These are phyloP conservation scores for Papiliotrema fonsecae DNA, from an alignment of 1,284 basidiomycete species.

Conservation along the genomic window DNA sequence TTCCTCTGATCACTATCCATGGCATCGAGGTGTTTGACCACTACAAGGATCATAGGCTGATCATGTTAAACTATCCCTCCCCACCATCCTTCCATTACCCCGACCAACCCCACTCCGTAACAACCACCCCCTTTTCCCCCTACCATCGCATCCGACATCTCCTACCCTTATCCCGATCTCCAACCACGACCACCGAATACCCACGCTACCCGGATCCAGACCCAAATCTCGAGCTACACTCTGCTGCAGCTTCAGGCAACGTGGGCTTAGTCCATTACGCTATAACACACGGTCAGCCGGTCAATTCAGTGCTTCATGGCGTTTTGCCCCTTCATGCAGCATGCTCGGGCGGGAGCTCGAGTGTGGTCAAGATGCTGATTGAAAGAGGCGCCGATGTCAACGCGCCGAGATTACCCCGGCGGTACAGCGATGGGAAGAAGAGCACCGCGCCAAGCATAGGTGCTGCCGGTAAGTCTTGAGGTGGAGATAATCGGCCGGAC, in stretches of 20 bases:
- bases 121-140: not conserved
- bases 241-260: conserved; percentile 82
- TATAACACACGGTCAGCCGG: conserved; percentile 83
- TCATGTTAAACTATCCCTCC: not conserved
- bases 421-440: conserved; percentile 62
- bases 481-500: not conserved
- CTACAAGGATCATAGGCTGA: too few species aligned
- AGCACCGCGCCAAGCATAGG: conserved; percentile 60
- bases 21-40: too few species aligned
- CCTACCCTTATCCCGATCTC: not conserved
- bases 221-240: conserved; percentile 78
- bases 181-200: not conserved
- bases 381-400: conserved; percentile 90
- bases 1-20: too few species aligned
- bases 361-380: conserved; percentile 78
- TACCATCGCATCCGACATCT: not conserved
- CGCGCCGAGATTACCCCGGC: conserved; percentile 64
- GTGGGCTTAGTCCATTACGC: conserved; percentile 60
- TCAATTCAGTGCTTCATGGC: conserved; percentile 87
- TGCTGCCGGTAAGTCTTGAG: conserved; percentile 49
- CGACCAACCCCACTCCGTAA: too few species aligned
- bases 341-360: conserved; percentile 75
- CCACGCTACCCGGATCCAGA: conserved; percentile 52
- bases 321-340: conserved; percentile 88
- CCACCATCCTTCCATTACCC: too few species aligned